Evolutionary conservation across 352 stramenopile genomes (phyloP).

Genomic region (Thalassiosira exigua): DNA sequence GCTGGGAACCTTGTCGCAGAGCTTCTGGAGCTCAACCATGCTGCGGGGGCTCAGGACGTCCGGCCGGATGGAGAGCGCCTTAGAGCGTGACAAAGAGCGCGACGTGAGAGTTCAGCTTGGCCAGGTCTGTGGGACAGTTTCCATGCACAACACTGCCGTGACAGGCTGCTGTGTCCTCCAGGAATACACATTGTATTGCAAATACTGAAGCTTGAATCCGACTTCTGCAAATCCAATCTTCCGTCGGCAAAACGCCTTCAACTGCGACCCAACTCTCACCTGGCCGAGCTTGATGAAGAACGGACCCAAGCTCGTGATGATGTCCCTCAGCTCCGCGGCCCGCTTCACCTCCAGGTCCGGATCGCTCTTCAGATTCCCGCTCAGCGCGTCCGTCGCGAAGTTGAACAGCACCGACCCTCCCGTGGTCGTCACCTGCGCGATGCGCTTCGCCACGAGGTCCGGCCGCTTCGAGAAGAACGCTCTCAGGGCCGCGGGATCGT

Average conservation of each 20-base stretch:
- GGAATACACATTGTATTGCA: neutral
- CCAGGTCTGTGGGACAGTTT: slow-evolving; percentile 1
- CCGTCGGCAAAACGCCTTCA: no score
- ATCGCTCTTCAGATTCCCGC: slow-evolving; percentile 66
- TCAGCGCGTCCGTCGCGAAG: slow-evolving; percentile 59
- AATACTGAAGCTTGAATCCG: no score
- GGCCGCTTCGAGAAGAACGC: slow-evolving; percentile 81
- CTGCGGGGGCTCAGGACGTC: slow-evolving; percentile 84
- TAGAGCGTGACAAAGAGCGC: slow-evolving; percentile 77
- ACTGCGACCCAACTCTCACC: no score
- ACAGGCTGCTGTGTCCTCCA: neutral
- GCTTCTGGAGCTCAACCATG: slow-evolving; percentile 87
- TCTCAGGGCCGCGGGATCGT: slow-evolving; percentile 78
- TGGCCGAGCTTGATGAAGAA: slow-evolving; percentile 88
- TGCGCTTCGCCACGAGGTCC: slow-evolving; percentile 59
- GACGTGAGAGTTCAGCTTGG: no score
- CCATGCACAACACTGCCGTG: neutral
- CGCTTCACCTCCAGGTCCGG: slow-evolving; percentile 81
- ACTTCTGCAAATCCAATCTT: no score
- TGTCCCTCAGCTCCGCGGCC: slow-evolving; percentile 84
- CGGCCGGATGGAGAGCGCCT: slow-evolving; percentile 86
- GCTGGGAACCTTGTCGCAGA: slow-evolving; percentile 88
- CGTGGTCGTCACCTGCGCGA: slow-evolving; percentile 72
- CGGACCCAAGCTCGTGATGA: slow-evolving; percentile 86
- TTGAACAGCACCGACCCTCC: slow-evolving; percentile 66